Percentiles rank a stretch among this genome's conserved stretches.
Conservation (phyloP, 495 filamentous ascomycete species). For the Penicillium antarcticum region DNA sequence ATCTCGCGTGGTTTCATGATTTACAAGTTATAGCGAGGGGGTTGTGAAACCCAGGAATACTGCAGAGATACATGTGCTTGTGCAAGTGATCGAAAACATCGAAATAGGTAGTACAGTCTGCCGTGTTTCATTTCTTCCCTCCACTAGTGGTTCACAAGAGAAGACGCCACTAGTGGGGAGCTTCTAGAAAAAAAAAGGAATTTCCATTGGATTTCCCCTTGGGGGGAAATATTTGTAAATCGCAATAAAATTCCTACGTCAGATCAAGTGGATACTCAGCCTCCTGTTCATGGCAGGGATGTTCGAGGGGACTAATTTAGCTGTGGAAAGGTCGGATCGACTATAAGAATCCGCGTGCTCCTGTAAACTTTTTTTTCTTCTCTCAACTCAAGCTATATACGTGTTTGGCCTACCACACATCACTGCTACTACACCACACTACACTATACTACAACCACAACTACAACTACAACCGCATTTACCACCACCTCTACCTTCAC, state of each 20-base stretch:
- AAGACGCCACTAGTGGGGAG: slow-evolving; percentile 29
- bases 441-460: slow-evolving; percentile 1
- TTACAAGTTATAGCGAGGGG: neutral
- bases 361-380: slow-evolving; percentile 9
- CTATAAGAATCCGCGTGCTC: slow-evolving; percentile 23
- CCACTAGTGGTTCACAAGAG: slow-evolving; percentile 23
- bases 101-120: neutral
- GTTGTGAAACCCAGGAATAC: neutral
- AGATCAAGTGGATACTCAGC: slow-evolving; percentile 34
- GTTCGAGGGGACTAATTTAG: slow-evolving; percentile 19
- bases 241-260: slow-evolving; percentile 30
- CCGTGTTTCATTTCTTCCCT: neutral
- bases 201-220: slow-evolving; percentile 41
- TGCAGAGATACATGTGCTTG: neutral
- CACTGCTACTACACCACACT: slow-evolving; percentile 6
- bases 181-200: slow-evolving; percentile 40
- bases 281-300: slow-evolving; percentile 42
- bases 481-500: neutral
- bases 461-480: neutral
- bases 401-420: neutral
- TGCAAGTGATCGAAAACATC: too few species aligned
- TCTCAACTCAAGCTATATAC: neutral
- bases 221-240: slow-evolving; percentile 23
- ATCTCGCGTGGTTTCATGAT: slow-evolving; percentile 31
- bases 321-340: slow-evolving; percentile 11